Evolutionary conservation across 2,329 filamentous ascomycete species (phyloP), one percentile per base, ranked within the genome.

Genomic region (Trichocomaceae sp.): DNA sequence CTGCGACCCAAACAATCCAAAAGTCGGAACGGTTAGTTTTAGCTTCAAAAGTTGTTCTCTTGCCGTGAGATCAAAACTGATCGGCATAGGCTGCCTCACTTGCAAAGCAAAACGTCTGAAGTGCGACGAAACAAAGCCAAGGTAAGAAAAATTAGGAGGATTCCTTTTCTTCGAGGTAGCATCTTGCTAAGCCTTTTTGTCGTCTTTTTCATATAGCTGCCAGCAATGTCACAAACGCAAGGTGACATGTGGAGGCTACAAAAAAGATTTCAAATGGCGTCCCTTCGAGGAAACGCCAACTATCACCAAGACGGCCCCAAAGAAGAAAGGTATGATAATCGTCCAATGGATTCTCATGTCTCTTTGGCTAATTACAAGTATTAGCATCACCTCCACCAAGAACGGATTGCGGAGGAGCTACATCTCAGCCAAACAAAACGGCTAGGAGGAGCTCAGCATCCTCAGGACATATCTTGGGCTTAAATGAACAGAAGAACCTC

Each of bases 181-280:
- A 17, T 2, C 17, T 39, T 22, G 39, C 39, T 42, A 22, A 42
- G 39, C 35, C n/a, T 17, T 15, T 39, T 6, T 52, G 3, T 51
- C 7, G 5, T 33, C 23, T 3, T 39, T 17, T 37, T 15, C n/a
- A n/a, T n/a, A 2, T 50, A 78, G 76, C 20, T 87, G 85, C 63
- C 75, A 81, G 56, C 84, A 87, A 72, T 87, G 85, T 65, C 75
- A 81, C 46, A 81, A 81, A 61, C 77, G 85, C 52, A 83, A 79
- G 59, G 84, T 88, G 20, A 67, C 74, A 3, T 88, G 85, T 65
- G 85, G 84, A 56, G 85, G 85, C 35, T 88, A 88, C 71, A 86
- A 83, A 68, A 88, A 86, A 67, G 83, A 86, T 67, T 88, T 87
- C 72, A 87, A 88, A 75, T 88, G 85, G 85, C 77, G 83, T 51